Percentiles rank a stretch among this genome's conserved stretches.
Conservation (phyloP, 805 yeast genomes). For the Kazachstania kunashirensis region DNA sequence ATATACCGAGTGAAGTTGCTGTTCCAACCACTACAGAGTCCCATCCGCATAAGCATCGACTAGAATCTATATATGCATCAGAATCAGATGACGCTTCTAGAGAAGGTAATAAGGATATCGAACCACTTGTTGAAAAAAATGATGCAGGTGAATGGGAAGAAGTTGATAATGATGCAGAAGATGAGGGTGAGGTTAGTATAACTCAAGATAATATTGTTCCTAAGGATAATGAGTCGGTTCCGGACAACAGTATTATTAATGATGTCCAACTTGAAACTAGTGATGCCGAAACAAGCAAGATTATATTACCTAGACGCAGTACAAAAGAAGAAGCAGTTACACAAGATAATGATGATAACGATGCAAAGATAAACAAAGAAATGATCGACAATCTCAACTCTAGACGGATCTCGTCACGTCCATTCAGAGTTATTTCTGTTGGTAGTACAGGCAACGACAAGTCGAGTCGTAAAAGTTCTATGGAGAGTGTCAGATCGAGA, state of each 20-base stretch:
- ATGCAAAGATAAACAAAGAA: not conserved
- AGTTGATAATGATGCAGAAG: not conserved
- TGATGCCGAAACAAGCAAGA: conserved; percentile 3
- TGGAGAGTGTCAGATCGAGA: conserved; percentile 1
- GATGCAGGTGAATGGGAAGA: not conserved
- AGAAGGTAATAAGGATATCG: not conserved
- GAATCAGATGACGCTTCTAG: too few relatives aligned
- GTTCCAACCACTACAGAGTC: too few relatives aligned
- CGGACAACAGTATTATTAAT: too few relatives aligned
- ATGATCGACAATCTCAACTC: conserved; percentile 7
- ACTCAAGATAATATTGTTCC: too few relatives aligned
- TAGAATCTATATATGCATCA: too few relatives aligned
- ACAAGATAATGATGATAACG: too few relatives aligned
- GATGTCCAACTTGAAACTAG: too few relatives aligned
- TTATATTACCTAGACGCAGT: conserved; percentile 9
- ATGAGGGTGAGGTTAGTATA: not conserved
- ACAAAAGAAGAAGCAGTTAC: too few relatives aligned
- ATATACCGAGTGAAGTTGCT: too few relatives aligned
- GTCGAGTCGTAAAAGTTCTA: conserved; percentile 12
- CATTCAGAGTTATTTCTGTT: conserved; percentile 30
- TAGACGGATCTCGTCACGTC: conserved; percentile 11
- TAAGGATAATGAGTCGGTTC: not conserved
- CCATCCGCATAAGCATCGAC: too few relatives aligned
- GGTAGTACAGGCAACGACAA: conserved; percentile 10
- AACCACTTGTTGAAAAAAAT: not conserved